Percentiles rank a stretch among this genome's conserved stretches.
Conservation (phyloP, 1,139 yeast species). For the Debaryomyces singareniensis region DNA sequence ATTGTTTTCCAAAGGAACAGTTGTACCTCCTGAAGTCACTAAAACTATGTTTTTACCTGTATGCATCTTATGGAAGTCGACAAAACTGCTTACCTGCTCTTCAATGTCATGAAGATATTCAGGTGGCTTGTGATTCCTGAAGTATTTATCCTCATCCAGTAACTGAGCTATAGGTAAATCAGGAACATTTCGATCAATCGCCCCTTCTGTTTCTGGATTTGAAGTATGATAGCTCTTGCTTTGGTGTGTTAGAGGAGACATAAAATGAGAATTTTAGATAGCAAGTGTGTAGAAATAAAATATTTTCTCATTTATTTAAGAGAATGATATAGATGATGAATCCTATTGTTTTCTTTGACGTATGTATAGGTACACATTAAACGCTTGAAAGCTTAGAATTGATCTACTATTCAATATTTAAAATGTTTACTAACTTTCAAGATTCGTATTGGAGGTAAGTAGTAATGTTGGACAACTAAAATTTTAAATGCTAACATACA, state of each 20-base stretch:
- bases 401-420: too few species aligned
- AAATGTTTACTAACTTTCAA: too few species aligned
- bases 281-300: too few species aligned
- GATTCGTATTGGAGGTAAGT: too few species aligned
- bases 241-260: constrained; percentile 8
- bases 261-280: too few species aligned
- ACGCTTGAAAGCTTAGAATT: too few species aligned
- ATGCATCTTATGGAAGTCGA: constrained; percentile 35
- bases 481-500: constrained; percentile 5
- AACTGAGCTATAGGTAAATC: constrained; percentile 75
- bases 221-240: constrained; percentile 46
- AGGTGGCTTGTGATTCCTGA: constrained; percentile 68
- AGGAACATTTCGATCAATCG: constrained; percentile 72
- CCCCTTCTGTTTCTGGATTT: constrained; percentile 62
- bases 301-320: not conserved
- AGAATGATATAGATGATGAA: constrained; percentile 7
- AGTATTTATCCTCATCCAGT: constrained; percentile 71
- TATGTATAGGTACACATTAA: too few species aligned
- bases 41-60: constrained; percentile 56
- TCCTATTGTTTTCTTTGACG: constrained; percentile 34
- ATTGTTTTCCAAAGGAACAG: constrained; percentile 94
- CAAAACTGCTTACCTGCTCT: constrained; percentile 51
- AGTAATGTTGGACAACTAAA: too few species aligned
- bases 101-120: constrained; percentile 59
- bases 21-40: constrained; percentile 97